Evolutionary conservation across 2,329 filamentous ascomycete genomes (phyloP), one percentile per base, ranked within the genome.

Genomic region (Cladophialophora immunda): DNA sequence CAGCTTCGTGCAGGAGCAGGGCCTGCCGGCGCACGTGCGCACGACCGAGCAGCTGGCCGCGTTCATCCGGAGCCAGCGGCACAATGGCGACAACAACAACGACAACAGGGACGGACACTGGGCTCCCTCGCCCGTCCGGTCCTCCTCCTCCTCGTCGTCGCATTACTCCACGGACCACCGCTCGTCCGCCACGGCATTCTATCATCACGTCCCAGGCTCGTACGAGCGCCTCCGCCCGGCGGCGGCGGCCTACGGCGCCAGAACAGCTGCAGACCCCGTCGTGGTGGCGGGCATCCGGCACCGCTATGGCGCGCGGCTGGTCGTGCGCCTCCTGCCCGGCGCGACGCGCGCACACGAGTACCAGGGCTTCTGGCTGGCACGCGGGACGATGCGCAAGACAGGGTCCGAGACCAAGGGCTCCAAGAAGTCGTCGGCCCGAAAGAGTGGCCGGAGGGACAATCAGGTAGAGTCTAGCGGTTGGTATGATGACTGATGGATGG

Each of bases 141-240:
- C 22, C n/a, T 50, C 13, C 22, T 25, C 17, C 36, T 13, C 19
- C 45, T 2, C 45, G 19, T 25, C 19, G 3, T 25, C 45, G n/a
- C n/a, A n/a, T n/a, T n/a, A n/a, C n/a, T n/a, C n/a, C n/a, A n/a
- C n/a, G n/a, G n/a, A n/a, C n/a, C n/a, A n/a, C n/a, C n/a, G n/a
- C 38, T 19, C 38, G 5, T n/a, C 38, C 4, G 38, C 38, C 2
- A 4, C 15, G 38, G 5, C 38, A 4, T 41, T 41, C 38, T 41
- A 41, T 19, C 38, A n/a, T 17, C 38, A n/a, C 2, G 3, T 17
- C 3, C n/a, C 38, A 11, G 38, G n/a, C 4, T n/a, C 38, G 38
- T 41, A 41, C n/a, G 38, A 41, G 38, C 38, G 38, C 38, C 38
- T 41, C 38, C 34, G 34, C 34, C 34, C 34, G 34, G 34, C 34